Percentiles rank a stretch among this genome's conserved stretches.
These are phyloP conservation scores for Ammopiptanthus mongolicus DNA, from an alignment of 306 rosid genomes.

Conservation along the genomic window DNA sequence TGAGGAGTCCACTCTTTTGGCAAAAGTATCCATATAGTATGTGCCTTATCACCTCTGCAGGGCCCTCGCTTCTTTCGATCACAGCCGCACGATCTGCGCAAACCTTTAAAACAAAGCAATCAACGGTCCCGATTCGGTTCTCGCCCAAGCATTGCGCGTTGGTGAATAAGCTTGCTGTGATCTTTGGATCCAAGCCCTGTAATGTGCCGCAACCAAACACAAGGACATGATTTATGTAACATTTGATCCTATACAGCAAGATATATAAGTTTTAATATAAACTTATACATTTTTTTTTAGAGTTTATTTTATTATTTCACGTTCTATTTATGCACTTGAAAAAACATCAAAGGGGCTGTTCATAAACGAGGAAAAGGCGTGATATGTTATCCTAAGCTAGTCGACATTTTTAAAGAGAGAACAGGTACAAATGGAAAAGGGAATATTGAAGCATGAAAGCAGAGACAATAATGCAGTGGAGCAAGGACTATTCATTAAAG, in stretches of 20 bases:
- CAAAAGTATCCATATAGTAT: constrained; percentile 85
- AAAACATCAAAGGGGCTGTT: neutral
- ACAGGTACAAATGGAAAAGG: constrained; percentile 16
- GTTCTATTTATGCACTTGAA: neutral
- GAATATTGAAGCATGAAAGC: constrained; percentile 21
- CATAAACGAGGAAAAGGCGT: neutral
- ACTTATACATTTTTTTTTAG: neutral
- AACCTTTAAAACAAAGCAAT: constrained; percentile 84
- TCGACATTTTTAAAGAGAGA: constrained; percentile 17
- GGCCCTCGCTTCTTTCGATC: constrained; percentile 80
- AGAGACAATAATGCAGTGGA: constrained; percentile 37
- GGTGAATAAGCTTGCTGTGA: constrained; percentile 78
- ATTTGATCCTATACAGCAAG: neutral
- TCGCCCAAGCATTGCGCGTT: constrained; percentile 95
- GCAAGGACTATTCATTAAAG: constrained; percentile 38
- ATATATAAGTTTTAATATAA: too few relatives aligned
- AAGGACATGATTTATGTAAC: neutral
- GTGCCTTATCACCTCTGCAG: constrained; percentile 88
- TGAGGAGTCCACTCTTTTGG: constrained; percentile 87
- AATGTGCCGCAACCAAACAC: neutral
- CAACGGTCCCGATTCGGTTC: constrained; percentile 64
- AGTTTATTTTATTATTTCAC: neutral
- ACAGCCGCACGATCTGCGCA: constrained; percentile 77
- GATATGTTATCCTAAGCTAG: neutral
- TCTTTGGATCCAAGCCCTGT: constrained; percentile 92